Base-by-base conservation (phyloP, 768 basidiomycete species). In the Boletus patriciae region DNA sequence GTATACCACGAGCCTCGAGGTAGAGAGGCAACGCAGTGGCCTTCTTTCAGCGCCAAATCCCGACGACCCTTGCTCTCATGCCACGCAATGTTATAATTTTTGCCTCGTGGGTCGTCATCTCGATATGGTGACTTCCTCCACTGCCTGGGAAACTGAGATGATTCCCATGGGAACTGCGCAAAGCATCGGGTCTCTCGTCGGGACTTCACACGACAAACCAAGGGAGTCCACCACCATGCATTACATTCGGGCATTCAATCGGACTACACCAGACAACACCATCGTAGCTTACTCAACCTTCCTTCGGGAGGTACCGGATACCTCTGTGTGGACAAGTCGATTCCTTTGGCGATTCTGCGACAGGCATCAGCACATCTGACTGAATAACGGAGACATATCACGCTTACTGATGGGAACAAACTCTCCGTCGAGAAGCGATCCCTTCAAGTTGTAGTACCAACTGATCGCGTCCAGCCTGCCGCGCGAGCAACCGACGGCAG, bases 391-490 rank as follows among this genome's bases (percentile, higher is more conserved):
- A 0, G 6, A 52, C 23, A 13, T 10, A 19, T 12, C 4, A 36
- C 9, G 63, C 79, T 54, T 56, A 88, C 86, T 65, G 58, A 88
- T 87, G 13, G 82, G 75, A 29, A 84, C 73, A 51, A 88, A 87
- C 15, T 66, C 55, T 6, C 88, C 88, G 60, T 88, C 85, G 48
- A 88, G 76, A 27, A 83, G 62, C 29, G 85, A 86, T 33, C 88
- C 87, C 62, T 77, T 77, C 60, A 87, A 57, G 66, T 88, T 79
- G 71, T 82, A 86, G 67, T 86, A 87, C 77, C 79, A 88, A 44
- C 76, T 78, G 52, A 87, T 80, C 45, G 73, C 57, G 52, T 74
- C 73, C 52, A 86, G 58, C 40, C 46, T 69, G 21, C 64, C 66
- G 7, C 68, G 70, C 8, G 66, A 52, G 68, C 84, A 86, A 54